Base-by-base conservation (phyloP, 163 green algal genomes). In the Scenedesmus sp. region DNA sequence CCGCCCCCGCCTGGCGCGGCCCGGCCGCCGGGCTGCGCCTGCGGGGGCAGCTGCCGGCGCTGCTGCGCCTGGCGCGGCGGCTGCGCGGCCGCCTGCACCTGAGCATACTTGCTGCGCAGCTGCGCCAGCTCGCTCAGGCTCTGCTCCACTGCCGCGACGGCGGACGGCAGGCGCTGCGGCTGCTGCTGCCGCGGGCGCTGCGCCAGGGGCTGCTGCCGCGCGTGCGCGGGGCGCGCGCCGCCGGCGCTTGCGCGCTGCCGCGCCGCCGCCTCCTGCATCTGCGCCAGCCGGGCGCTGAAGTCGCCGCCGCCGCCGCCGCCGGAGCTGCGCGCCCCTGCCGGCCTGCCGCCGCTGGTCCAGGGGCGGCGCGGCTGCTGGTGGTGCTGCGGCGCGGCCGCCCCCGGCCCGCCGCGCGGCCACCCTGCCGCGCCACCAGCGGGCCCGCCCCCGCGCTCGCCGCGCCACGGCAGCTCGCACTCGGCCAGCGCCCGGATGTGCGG, bases 121-220 rank as follows among this genome's bases (percentile, higher is more conserved):
- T 60, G 2, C 5, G 28, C 58, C n/a, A 80, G 47, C 47, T 80
- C 71, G n/a, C 60, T 53, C 7, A 80, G 58, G 47, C 71, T 80
- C 14, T 71, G 56, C 58, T 80, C 33, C 10, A 80, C 28, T 4
- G 71, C 71, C 45, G 60, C 58, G 28, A 79, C 57, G 48, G 70
- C 70, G 64, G 56, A 79, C 14, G 56, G 34, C 26, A 56, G 57
- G 13, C 57, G 34, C 22, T 56, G 34, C 34, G 48, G 62, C 22
- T 50, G 36, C 39, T 78, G 53, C 28, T n/a, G 39, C 6, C 42
- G 56, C 20, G 56, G n/a, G 28, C 24, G 20, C 48, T 50, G 39
- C 26, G 2, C 14, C 13, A 29, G 14, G 9, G 15, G 13, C 54
- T 63, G 20, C 54, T 63, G 54, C 11, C 11, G 29, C n/a, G 29